Base-by-base conservation (phyloP, 768 basidiomycete species). In the Leccinum arenicola region DNA sequence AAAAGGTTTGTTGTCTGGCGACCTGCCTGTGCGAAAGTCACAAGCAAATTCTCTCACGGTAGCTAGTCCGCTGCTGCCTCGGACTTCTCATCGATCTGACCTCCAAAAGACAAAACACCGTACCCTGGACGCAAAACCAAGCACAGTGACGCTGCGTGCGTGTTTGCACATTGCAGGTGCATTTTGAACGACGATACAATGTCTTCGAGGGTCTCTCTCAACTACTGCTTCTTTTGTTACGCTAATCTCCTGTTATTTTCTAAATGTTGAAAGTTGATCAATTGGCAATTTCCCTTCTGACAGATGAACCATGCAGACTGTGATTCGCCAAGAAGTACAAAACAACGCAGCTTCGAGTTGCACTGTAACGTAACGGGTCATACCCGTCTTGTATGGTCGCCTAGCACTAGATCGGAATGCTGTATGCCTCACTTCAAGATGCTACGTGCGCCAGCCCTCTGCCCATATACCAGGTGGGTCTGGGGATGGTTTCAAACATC, bases 311-410 rank as follows among this genome's bases (percentile, higher is more conserved):
- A 21, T 19, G 43, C 43, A 17, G 12, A 35, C 33, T 35, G 12
- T 35, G 33, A 35, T 35, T 35, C 33, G 33, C 33, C 33, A 35
- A 35, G 33, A 35, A 35, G 33, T 35, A 35, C 33, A 35, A 5
- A 36, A 36, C 36, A 15, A 15, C 36, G 36, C 36, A 15, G 36
- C 36, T 36, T 36, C 36, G 12, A 35, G 33, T 35, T 35, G 33
- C 33, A 35, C 33, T 36, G 36, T 52, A 27, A 59, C 62, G 53
- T 64, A 63, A 63, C 43, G 21, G 38, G 29, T 35, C 12, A 51
- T 29, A 11, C 17, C 25, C 33, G n/a, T 23, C 7, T 14, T 52
- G 56, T 27, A 21, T 27, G 10, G 51, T 15, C 40, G 45, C 47
- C 35, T 25, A 17, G 10, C 19, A 2, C 48, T 19, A 10, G 31